These are phyloP conservation scores for Mangifera indica DNA, from an alignment of 345 rosid species.

Conservation along the genomic window DNA sequence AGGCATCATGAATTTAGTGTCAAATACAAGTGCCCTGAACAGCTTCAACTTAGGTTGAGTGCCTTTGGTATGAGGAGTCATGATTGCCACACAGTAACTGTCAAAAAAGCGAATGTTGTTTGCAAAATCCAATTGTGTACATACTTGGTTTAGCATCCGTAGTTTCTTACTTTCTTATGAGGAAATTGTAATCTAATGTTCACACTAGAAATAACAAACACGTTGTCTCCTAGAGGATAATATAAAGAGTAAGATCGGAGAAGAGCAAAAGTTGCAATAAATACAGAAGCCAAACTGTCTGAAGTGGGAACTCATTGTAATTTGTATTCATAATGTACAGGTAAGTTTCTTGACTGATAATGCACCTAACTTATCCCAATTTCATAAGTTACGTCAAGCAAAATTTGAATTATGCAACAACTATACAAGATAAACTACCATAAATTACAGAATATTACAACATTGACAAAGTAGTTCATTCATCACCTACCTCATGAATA, in stretches of 20 bases:
- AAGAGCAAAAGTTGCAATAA: not conserved
- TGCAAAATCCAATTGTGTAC: too few species aligned
- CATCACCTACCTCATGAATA: constrained; percentile 24
- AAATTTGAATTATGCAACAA: constrained; percentile 7
- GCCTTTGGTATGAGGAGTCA: not conserved
- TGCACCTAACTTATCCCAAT: constrained; percentile 13
- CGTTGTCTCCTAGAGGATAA: not conserved
- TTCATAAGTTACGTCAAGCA: constrained; percentile 1
- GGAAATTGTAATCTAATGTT: not conserved
- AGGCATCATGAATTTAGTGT: not conserved
- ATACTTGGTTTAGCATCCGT: too few species aligned
- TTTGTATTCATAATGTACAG: not conserved
- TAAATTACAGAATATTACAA: not conserved
- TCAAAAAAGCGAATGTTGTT: not conserved
- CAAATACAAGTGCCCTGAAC: not conserved
- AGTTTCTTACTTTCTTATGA: not conserved
- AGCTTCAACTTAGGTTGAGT: not conserved
- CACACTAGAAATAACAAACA: not conserved
- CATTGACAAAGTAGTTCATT: not conserved
- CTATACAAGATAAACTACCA: constrained; percentile 7
- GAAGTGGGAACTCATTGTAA: not conserved
- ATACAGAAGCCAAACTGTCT: not conserved
- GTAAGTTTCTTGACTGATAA: constrained; percentile 5
- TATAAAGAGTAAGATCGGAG: not conserved
- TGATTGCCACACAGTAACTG: not conserved